phyloP scores from a whole-genome alignment of 257 asterid genomes.

The Solanum virginianum region DNA sequence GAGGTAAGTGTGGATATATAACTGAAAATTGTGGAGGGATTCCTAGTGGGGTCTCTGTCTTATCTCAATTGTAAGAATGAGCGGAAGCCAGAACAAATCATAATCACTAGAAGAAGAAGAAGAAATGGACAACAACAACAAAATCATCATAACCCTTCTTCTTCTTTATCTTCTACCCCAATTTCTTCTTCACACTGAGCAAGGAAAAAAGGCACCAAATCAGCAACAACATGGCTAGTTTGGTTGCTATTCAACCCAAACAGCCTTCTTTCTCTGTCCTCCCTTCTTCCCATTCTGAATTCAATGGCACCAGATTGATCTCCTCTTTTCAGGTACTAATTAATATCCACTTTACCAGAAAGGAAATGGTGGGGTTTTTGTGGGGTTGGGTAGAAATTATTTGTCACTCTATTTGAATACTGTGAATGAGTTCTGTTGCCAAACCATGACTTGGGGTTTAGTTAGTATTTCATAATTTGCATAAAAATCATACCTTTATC shows the following conservation, averaged over 20 bases:
- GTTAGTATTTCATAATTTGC: neutral
- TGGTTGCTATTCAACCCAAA: conserved; percentile 65
- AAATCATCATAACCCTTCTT: conserved; percentile 10
- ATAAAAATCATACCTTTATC: neutral
- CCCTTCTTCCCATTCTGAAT: conserved; percentile 67
- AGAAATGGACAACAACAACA: neutral
- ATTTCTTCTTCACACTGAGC: neutral
- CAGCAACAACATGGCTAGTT: conserved; percentile 36
- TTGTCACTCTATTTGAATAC: neutral
- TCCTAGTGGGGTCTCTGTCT: conserved; percentile 41
- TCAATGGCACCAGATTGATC: conserved; percentile 57
- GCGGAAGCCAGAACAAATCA: conserved; percentile 4
- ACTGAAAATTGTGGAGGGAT: conserved; percentile 20
- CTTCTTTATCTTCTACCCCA: neutral
- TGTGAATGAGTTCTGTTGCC: neutral
- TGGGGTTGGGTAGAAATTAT: neutral
- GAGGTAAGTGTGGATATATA: conserved; percentile 28
- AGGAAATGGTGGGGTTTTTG: neutral
- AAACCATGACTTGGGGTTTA: neutral
- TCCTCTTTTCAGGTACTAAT: conserved; percentile 55
- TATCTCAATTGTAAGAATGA: conserved; percentile 67
- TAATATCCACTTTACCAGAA: neutral
- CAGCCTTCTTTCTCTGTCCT: conserved; percentile 51
- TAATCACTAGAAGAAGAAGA: conserved; percentile 4
- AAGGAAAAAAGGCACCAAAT: neutral